Percentiles rank a stretch among this genome's conserved stretches.
Evolutionary conservation across 1,284 basidiomycete species (phyloP).

Genomic region (Ustilago shanxiensis): DNA sequence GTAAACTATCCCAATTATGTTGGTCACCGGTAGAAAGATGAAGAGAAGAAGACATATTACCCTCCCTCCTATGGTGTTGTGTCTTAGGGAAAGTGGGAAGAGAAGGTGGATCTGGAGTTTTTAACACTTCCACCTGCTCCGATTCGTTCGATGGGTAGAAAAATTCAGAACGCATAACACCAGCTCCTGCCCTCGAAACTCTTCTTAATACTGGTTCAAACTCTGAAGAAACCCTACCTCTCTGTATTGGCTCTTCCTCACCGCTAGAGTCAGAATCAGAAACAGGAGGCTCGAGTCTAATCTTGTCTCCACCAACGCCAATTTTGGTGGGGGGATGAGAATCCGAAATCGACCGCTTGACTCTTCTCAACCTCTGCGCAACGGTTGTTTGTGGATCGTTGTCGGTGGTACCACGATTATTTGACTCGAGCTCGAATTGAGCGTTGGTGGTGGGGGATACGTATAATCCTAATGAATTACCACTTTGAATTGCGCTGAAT

Average conservation of each 20-base stretch:
- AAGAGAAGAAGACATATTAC: background rate
- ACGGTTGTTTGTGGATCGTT: background rate
- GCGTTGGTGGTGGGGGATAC: background rate
- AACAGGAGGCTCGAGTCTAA: background rate
- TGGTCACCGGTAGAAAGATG: background rate
- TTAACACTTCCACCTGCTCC: background rate
- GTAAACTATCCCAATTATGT: background rate
- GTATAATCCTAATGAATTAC: slow-evolving; percentile 1
- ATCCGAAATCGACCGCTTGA: slow-evolving; percentile 29
- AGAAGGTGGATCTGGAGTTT: background rate
- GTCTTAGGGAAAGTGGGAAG: background rate
- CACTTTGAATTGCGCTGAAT: background rate
- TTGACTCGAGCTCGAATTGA: background rate
- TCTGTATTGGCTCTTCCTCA: background rate
- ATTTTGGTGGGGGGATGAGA: background rate
- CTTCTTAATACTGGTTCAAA: slow-evolving; percentile 12
- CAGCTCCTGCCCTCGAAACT: slow-evolving; percentile 7
- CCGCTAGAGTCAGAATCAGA: background rate
- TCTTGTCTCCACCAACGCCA: background rate
- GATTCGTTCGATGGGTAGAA: slow-evolving; percentile 1
- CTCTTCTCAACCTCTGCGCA: slow-evolving; percentile 11
- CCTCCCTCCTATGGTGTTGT: background rate
- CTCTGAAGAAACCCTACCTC: slow-evolving; percentile 2
- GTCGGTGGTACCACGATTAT: background rate
- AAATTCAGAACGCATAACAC: slow-evolving; percentile 23